Evolutionary conservation across 305 asterid genomes (phyloP), one percentile per base, ranked within the genome.

Genomic region (Euphrasia arctica): DNA sequence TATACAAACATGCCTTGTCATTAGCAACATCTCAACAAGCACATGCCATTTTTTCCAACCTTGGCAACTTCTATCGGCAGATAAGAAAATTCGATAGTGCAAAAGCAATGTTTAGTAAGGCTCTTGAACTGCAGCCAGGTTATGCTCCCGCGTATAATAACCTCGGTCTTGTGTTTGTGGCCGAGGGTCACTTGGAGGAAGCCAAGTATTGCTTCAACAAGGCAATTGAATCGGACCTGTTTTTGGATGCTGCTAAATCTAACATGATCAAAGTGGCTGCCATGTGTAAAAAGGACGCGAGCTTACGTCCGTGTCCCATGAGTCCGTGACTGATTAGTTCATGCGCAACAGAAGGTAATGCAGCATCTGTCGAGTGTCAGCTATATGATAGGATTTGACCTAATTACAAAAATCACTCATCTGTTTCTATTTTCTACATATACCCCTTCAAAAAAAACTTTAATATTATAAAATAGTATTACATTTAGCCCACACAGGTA

Each of bases 81-180:
- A 72, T 81, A 25, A 79, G 73, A 60, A 81, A 86, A 75, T 86
- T 77, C 18, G 85, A 84, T 61, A 63, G 62, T 8, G 93, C 98
- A 13, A 93, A 89, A 79, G 95, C 98, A 51, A 88, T 93, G 98
- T 80, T 85, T 58, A 82, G 90, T 13, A 93, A 87, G 84, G 86
- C 98, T 66, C 95, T 93, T 50, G 88, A 90, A 60, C 81, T 90
- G 82, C 83, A 78, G 67, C 97, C 99, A 14, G 97, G 98, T 34
- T 93, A 90, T 69, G 97, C 99, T 48, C 96, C 99, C 0, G 95
- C 96, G 11, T 93, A 90, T 65, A 93, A 93, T 81, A 93, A 93
- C 79, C 90, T 93, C 11, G 99, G 99, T 65, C 99, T 90, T 3
- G 95, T 90, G 49, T 90, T 84, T 67, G 91, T 90, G 60, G 96